Evolutionary conservation across 257 asterid species (phyloP), one percentile per base, ranked within the genome.

Genomic region (Galeopsis tetrahit): DNA sequence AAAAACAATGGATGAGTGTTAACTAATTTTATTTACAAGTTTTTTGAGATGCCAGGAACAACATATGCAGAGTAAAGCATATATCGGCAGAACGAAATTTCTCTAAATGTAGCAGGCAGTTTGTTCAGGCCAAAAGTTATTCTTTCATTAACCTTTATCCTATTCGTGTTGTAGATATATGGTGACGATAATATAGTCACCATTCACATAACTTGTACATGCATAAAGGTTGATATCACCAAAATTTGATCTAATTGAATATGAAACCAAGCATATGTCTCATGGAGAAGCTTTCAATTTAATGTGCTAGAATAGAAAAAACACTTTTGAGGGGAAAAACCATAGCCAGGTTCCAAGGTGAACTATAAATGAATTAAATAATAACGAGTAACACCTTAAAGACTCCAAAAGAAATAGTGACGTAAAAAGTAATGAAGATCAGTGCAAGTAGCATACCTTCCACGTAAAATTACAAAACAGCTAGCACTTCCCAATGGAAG

Each of bases 361-460:
- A 56, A 56, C 39, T 56, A 56, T 14, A 28, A 21, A 4, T 56
- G 63, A 56, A 53, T 31, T 28, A 4, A 55, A 56, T 56, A 28
- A 9, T 7, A 53, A 21, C 1, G 39, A 10, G 39, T 9, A 59
- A 13, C n/a, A 59, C 65, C 65, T 59, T 59, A 33, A 59, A 59
- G 65, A 59, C 11, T 2, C 9, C 10, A 10, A 59, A 28, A 10
- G 34, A 49, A 66, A 13, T 66, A n/a, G n/a, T 28, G 14, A 36
- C 35, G 13, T 43, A 42, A 33, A 44, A 34, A 32, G 28, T 44
- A 65, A 65, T 67, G 44, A 48, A 67, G 15, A 48, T 21, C 42
- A 5, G n/a, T 49, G 49, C 34, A 67, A 67, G 62, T 46, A 33
- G 10, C 34, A 10, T 51, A 68, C 62, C 72, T 49, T 67, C 31